Conservation (phyloP, 192 early-diverging fungal species). For the Gaertneriomyces sp. region DNA sequence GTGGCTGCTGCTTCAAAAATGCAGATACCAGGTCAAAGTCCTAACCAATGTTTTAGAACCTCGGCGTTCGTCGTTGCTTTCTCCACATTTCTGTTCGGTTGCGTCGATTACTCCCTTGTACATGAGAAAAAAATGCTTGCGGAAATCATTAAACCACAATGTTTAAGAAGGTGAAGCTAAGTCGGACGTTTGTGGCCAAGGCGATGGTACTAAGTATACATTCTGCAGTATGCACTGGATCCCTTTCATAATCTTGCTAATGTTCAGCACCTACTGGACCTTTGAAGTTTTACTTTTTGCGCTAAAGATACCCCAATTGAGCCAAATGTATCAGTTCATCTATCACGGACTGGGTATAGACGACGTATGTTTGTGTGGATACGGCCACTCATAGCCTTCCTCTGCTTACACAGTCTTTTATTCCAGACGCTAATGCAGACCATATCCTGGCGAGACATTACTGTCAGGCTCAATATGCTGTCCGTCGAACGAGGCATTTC, state of each 20-base stretch:
- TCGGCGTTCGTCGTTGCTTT: slow-evolving; percentile 85
- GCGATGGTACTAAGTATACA: neutral
- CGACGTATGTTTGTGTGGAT: slow-evolving; percentile 44
- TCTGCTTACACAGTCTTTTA: neutral
- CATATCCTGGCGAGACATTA: slow-evolving; percentile 80
- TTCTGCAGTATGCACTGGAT: slow-evolving; percentile 24
- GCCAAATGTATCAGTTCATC: slow-evolving; percentile 84
- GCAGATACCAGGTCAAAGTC: neutral
- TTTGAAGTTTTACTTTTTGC: slow-evolving; percentile 66
- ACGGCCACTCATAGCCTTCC: neutral
- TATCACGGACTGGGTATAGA: slow-evolving; percentile 72
- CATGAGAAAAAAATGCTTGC: slow-evolving; percentile 62
- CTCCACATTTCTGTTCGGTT: slow-evolving; percentile 82
- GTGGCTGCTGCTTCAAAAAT: slow-evolving; percentile 22
- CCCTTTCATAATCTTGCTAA: slow-evolving; percentile 54
- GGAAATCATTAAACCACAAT: slow-evolving; percentile 77
- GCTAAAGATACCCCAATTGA: slow-evolving; percentile 67
- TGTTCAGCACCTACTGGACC: slow-evolving; percentile 72
- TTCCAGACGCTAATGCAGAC: slow-evolving; percentile 77
- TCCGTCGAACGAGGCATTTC: slow-evolving; percentile 35
- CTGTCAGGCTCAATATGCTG: slow-evolving; percentile 56
- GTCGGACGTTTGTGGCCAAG: neutral
- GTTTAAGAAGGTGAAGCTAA: slow-evolving; percentile 42
- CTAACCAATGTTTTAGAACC: slow-evolving; percentile 47
- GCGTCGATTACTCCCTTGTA: slow-evolving; percentile 85